Evolutionary conservation across 805 yeast species (phyloP).

Genomic region (Ogataea dorogensis): DNA sequence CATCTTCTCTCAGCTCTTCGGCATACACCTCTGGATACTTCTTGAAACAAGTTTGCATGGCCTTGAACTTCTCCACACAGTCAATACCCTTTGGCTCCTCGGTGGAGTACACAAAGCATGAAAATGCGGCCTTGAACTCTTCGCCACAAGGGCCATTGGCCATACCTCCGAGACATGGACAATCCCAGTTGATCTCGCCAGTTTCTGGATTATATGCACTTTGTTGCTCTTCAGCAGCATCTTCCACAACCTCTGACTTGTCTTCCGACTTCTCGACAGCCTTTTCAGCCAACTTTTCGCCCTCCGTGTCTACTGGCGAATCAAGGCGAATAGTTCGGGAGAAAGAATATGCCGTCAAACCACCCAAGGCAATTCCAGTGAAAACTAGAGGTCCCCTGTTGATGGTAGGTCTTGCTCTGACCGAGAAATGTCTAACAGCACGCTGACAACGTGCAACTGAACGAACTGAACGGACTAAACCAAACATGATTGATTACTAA

Average conservation of each 20-base stretch:
- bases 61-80: slow-evolving; percentile 85
- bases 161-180: slow-evolving; percentile 99
- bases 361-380: slow-evolving; percentile 9
- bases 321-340: slow-evolving; percentile 14
- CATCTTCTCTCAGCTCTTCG: slow-evolving; percentile 85
- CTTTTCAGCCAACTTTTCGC: slow-evolving; percentile 17
- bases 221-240: slow-evolving; percentile 40
- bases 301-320: slow-evolving; percentile 13
- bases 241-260: slow-evolving; percentile 8
- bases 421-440: slow-evolving; percentile 6
- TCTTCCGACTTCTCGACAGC: no score
- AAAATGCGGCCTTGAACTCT: slow-evolving; percentile 89
- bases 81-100: slow-evolving; percentile 96
- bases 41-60: slow-evolving; percentile 94
- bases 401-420: background rate
- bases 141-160: slow-evolving; percentile 98
- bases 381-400: background rate
- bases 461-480: slow-evolving; percentile 6
- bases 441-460: slow-evolving; percentile 1
- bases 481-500: slow-evolving; percentile 5
- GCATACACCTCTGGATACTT: slow-evolving; percentile 89
- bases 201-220: slow-evolving; percentile 95
- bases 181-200: slow-evolving; percentile 99
- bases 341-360: slow-evolving; percentile 4
- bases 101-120: slow-evolving; percentile 91